A percentile compares a stretch with the other conserved stretches of the same genome.
Evolutionary conservation across 352 stramenopile genomes (phyloP).

Genomic region (Phytophthora pinifolia): DNA sequence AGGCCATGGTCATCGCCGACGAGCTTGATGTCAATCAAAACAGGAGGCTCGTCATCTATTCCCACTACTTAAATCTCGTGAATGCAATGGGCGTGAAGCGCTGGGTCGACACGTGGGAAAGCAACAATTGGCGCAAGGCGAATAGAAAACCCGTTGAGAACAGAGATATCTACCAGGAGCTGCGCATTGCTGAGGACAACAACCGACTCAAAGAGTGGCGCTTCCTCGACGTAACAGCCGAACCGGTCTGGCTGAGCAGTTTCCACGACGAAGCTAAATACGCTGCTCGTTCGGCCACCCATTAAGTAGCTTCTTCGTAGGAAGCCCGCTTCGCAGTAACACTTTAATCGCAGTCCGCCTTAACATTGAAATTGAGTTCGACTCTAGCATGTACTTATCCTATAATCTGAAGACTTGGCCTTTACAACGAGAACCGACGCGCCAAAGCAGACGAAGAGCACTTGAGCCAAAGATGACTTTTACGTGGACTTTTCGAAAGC

Average conservation of each 20-base stretch:
- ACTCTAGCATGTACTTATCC: too few relatives aligned
- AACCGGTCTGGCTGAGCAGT: neutral
- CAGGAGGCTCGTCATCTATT: conserved; percentile 8
- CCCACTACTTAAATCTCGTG: conserved; percentile 5
- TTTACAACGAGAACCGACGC: too few relatives aligned
- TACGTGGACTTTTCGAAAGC: too few relatives aligned
- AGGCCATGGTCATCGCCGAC: neutral
- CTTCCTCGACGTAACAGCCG: neutral
- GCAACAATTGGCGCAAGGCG: neutral
- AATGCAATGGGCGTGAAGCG: neutral
- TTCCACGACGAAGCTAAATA: neutral
- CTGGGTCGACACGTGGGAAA: conserved; percentile 13
- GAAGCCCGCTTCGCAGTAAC: neutral
- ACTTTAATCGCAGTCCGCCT: neutral
- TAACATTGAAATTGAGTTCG: neutral
- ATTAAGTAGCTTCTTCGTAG: neutral
- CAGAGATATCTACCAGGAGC: neutral
- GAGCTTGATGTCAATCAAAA: neutral
- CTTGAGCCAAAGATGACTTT: too few relatives aligned
- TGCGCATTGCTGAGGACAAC: conserved; percentile 4
- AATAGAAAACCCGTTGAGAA: neutral
- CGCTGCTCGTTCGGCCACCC: neutral
- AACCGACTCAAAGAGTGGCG: neutral
- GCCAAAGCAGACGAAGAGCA: too few relatives aligned
- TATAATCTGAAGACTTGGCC: too few relatives aligned